Evolutionary conservation across 148 eudicot species (phyloP), one percentile per base, ranked within the genome.

Genomic region (Cornus florida): DNA sequence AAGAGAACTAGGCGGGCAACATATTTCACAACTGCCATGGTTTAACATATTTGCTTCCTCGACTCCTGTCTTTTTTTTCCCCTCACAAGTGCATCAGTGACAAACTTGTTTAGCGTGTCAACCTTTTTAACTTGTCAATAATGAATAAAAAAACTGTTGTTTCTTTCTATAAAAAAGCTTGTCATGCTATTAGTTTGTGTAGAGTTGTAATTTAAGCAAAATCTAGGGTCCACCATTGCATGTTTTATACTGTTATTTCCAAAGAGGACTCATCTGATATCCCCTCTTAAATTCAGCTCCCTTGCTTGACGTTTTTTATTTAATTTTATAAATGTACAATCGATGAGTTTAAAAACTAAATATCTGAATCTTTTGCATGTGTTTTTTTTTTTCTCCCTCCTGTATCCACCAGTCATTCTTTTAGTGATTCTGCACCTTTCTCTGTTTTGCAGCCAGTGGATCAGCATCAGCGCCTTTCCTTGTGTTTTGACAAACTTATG

Each of bases 401-500:
- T 53, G 8, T 16, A 53, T 16, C 59, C 2, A 19, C 23, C 19
- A 62, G 66, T 69, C 53, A 67, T 17, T 46, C 48, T 22, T 79
- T 11, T 16, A 31, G 13, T 62, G 56, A 67, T 53, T 20, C 67
- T 50, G 19, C 43, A 35, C 84, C 66, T 77, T 75, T 78, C 57
- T 73, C 12, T 62, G 9, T 75, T 53, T 77, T 86, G 88, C 94
- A 93, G 97, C 88, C 95, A 20, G 92, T 20, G 17, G 97, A 93
- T 80, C 93, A 93, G 64, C 95, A 90, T 74, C 92, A 90, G 82
- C 95, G 92, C 57, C 97, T 91, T 84, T 85, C 89, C 23, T 67
- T 80, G 20, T 91, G 95, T 81, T 91, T 91, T 38, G 95, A 91
- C 76, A 91, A 90, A 79, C 77, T 91, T 76, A 91, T 93, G 95